phyloP scores from a whole-genome alignment of 768 basidiomycete genomes.

The Pleurotus eryngii region DNA sequence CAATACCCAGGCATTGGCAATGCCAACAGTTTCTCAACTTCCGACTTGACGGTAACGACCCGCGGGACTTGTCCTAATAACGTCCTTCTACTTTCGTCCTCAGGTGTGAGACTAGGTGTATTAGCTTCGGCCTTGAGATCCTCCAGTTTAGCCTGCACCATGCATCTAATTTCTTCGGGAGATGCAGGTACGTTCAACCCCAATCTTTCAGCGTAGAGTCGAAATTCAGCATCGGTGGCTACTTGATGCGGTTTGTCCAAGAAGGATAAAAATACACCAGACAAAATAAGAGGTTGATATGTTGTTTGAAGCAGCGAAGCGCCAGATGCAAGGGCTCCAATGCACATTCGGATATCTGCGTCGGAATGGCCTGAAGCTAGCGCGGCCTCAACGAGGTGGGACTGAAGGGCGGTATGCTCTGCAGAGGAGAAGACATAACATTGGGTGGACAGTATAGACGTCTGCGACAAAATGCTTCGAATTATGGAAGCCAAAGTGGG shows the following conservation, averaged over 20 bases:
- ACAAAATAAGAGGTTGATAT: slow-evolving; percentile 45
- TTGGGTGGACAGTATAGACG: slow-evolving; percentile 30
- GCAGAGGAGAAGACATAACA: slow-evolving; percentile 45
- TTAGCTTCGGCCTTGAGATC: slow-evolving; percentile 29
- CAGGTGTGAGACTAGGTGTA: neutral
- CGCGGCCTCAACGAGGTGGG: slow-evolving; percentile 39
- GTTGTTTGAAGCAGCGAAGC: slow-evolving; percentile 45
- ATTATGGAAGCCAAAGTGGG: slow-evolving; percentile 32
- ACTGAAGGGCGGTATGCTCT: slow-evolving; percentile 37
- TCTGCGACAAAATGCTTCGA: slow-evolving; percentile 25
- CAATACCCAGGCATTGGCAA: slow-evolving; percentile 47
- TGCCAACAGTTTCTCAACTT: slow-evolving; percentile 41
- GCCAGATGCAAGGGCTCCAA: slow-evolving; percentile 49
- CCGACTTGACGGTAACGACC: slow-evolving; percentile 41
- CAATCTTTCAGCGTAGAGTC: slow-evolving; percentile 38
- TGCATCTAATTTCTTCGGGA: slow-evolving; percentile 31
- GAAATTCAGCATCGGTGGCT: slow-evolving; percentile 33
- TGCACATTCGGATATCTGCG: slow-evolving; percentile 39
- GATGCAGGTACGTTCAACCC: slow-evolving; percentile 33
- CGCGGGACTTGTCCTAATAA: slow-evolving; percentile 43
- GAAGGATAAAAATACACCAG: slow-evolving; percentile 40
- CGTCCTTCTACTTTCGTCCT: slow-evolving; percentile 21
- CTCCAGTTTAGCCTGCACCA: slow-evolving; percentile 33
- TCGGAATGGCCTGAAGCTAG: slow-evolving; percentile 26
- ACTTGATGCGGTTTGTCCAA: slow-evolving; percentile 28